phyloP scores from a whole-genome alignment of 768 basidiomycete species.

The Phlegmacium glaucopus region DNA sequence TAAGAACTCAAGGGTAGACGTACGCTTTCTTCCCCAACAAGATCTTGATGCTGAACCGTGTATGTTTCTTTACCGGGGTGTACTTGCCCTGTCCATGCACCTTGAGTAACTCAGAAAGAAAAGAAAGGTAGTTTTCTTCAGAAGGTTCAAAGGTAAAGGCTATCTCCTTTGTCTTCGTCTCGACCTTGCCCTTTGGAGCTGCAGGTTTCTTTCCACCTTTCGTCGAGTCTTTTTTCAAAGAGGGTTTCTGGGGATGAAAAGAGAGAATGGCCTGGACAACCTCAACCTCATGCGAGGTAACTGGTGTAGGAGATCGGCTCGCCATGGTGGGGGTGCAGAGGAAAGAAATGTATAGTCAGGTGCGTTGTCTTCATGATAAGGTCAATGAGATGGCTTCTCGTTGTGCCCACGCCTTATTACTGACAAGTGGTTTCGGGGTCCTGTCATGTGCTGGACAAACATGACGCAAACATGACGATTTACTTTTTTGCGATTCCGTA shows the following conservation, averaged over 20 bases:
- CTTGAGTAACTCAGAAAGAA: slow-evolving; percentile 1
- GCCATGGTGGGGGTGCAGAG: not conserved
- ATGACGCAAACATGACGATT: not conserved
- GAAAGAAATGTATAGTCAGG: not conserved
- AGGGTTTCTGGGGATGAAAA: not conserved
- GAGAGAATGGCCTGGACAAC: not conserved
- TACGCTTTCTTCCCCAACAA: slow-evolving; percentile 3
- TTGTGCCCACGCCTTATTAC: not conserved
- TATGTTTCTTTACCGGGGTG: slow-evolving; percentile 1
- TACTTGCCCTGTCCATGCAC: slow-evolving; percentile 4
- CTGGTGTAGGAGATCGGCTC: not conserved
- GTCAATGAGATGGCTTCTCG: not conserved
- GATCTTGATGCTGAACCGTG: slow-evolving; percentile 6
- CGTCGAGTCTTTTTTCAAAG: not conserved
- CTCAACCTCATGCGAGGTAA: not conserved
- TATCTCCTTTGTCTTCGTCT: slow-evolving; percentile 8
- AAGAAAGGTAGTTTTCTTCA: slow-evolving; percentile 3
- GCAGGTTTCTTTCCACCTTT: slow-evolving; percentile 1
- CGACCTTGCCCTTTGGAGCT: slow-evolving; percentile 1
- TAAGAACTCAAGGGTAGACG: not conserved
- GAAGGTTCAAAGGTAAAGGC: slow-evolving; percentile 3
- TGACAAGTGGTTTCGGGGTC: not conserved
- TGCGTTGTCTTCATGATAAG: not conserved
- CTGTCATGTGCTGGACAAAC: slow-evolving; percentile 1
- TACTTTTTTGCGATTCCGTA: too few relatives aligned